These are phyloP conservation scores for Nitzschia palea DNA, from an alignment of 108 stramenopile species.

Conservation along the genomic window DNA sequence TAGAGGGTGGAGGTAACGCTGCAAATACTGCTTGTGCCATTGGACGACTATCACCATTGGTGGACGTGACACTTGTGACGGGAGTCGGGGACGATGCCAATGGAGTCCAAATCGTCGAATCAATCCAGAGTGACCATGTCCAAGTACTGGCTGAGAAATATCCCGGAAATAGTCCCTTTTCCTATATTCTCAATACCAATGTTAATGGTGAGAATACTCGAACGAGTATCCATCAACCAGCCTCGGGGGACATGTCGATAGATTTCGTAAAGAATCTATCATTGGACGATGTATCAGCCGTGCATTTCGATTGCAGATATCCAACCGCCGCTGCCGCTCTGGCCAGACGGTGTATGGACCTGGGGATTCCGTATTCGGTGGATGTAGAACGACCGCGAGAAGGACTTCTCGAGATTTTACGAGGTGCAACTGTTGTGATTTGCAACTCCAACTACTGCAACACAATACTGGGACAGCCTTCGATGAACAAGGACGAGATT, in stretches of 20 bases:
- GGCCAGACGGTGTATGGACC: slow-evolving; percentile 10
- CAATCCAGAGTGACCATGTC: background rate
- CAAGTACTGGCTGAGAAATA: slow-evolving; percentile 8
- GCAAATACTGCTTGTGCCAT: slow-evolving; percentile 33
- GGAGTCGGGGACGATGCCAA: slow-evolving; percentile 27
- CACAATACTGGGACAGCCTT: background rate
- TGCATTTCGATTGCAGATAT: slow-evolving; percentile 31
- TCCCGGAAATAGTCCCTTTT: slow-evolving; percentile 18
- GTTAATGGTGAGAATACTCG: slow-evolving; percentile 6
- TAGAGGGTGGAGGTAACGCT: slow-evolving; percentile 28
- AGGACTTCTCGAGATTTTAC: slow-evolving; percentile 19
- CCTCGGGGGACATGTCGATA: slow-evolving; percentile 13
- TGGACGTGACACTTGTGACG: slow-evolving; percentile 5
- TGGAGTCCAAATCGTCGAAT: slow-evolving; percentile 12
- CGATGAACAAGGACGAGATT: background rate
- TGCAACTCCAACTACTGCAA: slow-evolving; percentile 28
- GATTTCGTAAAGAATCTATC: slow-evolving; percentile 11
- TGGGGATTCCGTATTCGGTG: slow-evolving; percentile 29
- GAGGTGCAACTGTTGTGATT: slow-evolving; percentile 19
- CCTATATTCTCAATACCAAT: slow-evolving; percentile 15
- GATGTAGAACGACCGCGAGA: slow-evolving; percentile 34
- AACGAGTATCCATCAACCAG: slow-evolving; percentile 33
- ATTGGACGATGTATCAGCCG: slow-evolving; percentile 10
- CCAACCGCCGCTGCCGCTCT: slow-evolving; percentile 18
- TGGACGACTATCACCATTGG: background rate